phyloP scores from a whole-genome alignment of 2,329 filamentous ascomycete genomes.

The Ophiostoma piceae region DNA sequence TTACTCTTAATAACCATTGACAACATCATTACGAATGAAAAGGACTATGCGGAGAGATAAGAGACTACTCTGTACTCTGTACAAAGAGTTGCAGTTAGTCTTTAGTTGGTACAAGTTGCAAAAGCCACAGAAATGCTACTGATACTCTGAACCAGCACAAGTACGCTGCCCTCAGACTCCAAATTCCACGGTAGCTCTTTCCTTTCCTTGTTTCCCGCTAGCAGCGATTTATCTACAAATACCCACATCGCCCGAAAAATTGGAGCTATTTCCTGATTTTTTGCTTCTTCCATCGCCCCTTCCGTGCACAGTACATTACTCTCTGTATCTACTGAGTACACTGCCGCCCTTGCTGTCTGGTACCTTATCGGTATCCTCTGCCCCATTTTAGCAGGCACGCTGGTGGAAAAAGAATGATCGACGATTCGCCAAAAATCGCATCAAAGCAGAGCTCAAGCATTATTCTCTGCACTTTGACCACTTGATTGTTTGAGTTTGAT shows the following conservation, averaged over 20 bases:
- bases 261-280: conserved; percentile 10
- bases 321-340: neutral
- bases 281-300: conserved; percentile 15
- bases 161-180: conserved; percentile 5
- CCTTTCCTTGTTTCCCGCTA: conserved; percentile 10
- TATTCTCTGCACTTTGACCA: neutral
- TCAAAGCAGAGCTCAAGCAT: conserved; percentile 6
- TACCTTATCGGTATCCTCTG: neutral
- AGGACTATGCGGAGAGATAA: neutral
- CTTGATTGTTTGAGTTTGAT: neutral
- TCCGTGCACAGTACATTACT: neutral
- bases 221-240: conserved; percentile 4
- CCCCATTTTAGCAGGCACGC: neutral
- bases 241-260: conserved; percentile 15
- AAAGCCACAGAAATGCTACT: neutral
- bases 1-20: conserved; percentile 18
- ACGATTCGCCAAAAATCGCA: conserved; percentile 10
- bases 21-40: conserved; percentile 18
- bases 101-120: neutral
- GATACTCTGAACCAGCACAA: neutral
- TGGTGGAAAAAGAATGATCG: conserved; percentile 8
- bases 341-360: neutral
- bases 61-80: neutral
- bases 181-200: conserved; percentile 19
- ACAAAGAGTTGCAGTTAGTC: neutral